Base-by-base conservation (phyloP, 768 basidiomycete species). In the Boletus speciosus region DNA sequence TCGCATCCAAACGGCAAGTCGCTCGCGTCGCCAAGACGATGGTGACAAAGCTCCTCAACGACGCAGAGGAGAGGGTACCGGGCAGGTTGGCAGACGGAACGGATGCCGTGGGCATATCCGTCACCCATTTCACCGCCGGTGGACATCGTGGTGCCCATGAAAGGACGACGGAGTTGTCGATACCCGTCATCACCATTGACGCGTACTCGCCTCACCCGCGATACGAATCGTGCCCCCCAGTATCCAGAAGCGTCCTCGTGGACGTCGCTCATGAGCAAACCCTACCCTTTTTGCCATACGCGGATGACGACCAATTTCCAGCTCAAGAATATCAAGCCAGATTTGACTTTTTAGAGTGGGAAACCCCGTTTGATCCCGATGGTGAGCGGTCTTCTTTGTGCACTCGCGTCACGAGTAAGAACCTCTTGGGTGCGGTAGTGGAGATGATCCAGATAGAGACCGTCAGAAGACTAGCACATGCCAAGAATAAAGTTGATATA, bases 381-480 rank as follows among this genome's bases (percentile, higher is more conserved):
- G 57, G 82, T 83, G 51, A 71, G 78, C 65, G 0, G 1, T 2
- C 44, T 45, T 56, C 25, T 35, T 51, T 32, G 40, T 15, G 19
- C 3, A 15, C 5, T 11, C 4, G 27, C 21, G 41, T 2, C 3
- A 10, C 8, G 23, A 19, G 12, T 35, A 7, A 46, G 12, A 16
- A 38, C 14, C 0, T 27, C 10, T 49, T 25, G 31, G 14, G 7
- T 35, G 9, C 43, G 12, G 25, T 35, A 83, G 83, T 66, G 58
- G 80, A 81, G 57, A 65, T 80, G 19, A 76, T 84, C 15, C 72
- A 75, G 47, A 61, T 78, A 6, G 79, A 83, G 64, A 68, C 76
- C 7, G 66, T 73, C 9, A 69, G 73, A 19, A 69, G 76, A 6
- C 68, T 85, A 27, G 25, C 6, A 0, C 58, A 71, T 32, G 45